phyloP scores from a whole-genome alignment of 208 protist species.

The Trypanosoma grayi region DNA sequence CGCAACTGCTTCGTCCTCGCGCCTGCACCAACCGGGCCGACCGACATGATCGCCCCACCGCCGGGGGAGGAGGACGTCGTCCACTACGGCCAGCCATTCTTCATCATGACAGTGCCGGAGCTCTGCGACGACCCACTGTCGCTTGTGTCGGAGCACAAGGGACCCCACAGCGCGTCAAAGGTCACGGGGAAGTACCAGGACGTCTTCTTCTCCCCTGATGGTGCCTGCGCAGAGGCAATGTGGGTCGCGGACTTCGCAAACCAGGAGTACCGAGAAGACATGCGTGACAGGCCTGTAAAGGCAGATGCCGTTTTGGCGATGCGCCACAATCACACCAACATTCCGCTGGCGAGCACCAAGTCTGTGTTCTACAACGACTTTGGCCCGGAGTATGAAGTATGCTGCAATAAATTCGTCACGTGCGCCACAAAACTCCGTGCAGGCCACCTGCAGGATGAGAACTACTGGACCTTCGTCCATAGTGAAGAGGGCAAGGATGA shows the following conservation, averaged over 20 bases:
- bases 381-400: slow-evolving; percentile 78
- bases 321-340: slow-evolving; percentile 77
- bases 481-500: slow-evolving; percentile 20
- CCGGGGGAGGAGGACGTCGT: slow-evolving; percentile 81
- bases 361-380: slow-evolving; percentile 82
- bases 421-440: slow-evolving; percentile 45
- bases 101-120: slow-evolving; percentile 74
- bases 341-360: slow-evolving; percentile 61
- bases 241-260: slow-evolving; percentile 79
- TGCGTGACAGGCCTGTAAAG: slow-evolving; percentile 79
- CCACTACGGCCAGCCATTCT: slow-evolving; percentile 89
- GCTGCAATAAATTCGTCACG: slow-evolving; percentile 43
- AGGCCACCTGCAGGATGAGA: slow-evolving; percentile 41
- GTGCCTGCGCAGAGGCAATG: slow-evolving; percentile 52
- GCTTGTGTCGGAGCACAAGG: slow-evolving; percentile 66
- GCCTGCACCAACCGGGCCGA: slow-evolving; percentile 59
- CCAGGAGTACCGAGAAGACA: slow-evolving; percentile 78
- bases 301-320: slow-evolving; percentile 68
- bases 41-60: slow-evolving; percentile 67
- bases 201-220: slow-evolving; percentile 84
- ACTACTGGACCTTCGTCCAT: slow-evolving; percentile 85
- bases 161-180: slow-evolving; percentile 55
- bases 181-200: slow-evolving; percentile 73
- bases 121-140: slow-evolving; percentile 73
- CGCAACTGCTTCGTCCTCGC: slow-evolving; percentile 73